phyloP scores from a whole-genome alignment of 129 eudicot species.

The Saposhnikovia divaricata region DNA sequence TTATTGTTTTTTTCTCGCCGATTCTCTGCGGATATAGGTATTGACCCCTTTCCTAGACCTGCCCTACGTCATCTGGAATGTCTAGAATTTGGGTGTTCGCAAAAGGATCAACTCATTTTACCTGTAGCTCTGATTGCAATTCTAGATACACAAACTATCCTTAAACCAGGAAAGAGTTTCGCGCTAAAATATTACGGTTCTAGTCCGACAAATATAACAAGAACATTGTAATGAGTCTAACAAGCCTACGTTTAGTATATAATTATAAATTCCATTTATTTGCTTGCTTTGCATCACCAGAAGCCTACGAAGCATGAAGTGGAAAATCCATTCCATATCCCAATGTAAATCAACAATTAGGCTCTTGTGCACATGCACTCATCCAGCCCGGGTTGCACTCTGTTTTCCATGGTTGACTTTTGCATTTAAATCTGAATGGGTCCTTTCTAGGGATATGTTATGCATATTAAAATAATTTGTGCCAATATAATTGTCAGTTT shows the following conservation, averaged over 20 bases:
- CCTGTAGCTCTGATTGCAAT: no score
- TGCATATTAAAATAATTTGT: background rate
- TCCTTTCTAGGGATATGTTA: background rate
- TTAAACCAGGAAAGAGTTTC: background rate
- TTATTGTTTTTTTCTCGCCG: no score
- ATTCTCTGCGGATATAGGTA: no score
- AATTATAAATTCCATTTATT: background rate
- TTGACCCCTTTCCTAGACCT: no score
- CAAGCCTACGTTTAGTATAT: background rate
- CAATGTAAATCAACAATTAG: background rate
- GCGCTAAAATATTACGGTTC: background rate
- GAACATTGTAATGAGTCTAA: background rate
- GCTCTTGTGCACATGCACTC: background rate
- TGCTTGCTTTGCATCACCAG: background rate
- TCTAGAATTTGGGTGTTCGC: no score
- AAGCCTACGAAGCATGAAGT: background rate
- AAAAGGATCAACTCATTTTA: no score
- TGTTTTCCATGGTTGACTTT: background rate
- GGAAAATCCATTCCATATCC: background rate
- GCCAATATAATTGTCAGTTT: background rate
- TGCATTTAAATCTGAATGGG: background rate
- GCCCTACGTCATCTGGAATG: no score
- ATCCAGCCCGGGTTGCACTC: background rate
- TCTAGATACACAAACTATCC: background rate
- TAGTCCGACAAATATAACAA: no score